Evolutionary conservation across 2,329 filamentous ascomycete genomes (phyloP).

Genomic region (Colletotrichum falcatum): DNA sequence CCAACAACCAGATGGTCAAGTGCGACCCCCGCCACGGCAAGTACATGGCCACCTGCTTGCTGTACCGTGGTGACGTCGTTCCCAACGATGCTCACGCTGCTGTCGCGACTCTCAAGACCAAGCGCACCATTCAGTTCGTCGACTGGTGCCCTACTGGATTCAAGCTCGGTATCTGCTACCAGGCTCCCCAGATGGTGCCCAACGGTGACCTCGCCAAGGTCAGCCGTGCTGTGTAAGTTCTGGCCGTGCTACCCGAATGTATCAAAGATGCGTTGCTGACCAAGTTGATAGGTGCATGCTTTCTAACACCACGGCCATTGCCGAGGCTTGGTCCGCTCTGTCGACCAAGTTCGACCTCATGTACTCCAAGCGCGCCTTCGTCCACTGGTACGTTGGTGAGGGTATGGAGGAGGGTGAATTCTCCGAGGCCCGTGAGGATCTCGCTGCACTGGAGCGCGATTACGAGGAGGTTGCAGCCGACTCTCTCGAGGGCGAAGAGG

Average conservation of each 20-base stretch:
- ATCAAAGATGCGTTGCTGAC: slow-evolving; percentile 4
- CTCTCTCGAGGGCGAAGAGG: slow-evolving; percentile 88
- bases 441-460: slow-evolving; percentile 96
- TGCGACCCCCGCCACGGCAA: slow-evolving; percentile 98
- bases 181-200: slow-evolving; percentile 94
- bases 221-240: slow-evolving; percentile 93
- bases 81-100: slow-evolving; percentile 94
- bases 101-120: slow-evolving; percentile 97
- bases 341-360: slow-evolving; percentile 99
- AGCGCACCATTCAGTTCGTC: slow-evolving; percentile 98
- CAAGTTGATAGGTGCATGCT: slow-evolving; percentile 83
- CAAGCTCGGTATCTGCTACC: slow-evolving; percentile 99
- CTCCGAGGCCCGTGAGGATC: slow-evolving; percentile 97
- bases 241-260: background rate
- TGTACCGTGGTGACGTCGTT: slow-evolving; percentile 98
- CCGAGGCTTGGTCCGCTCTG: slow-evolving; percentile 96
- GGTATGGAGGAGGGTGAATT: slow-evolving; percentile 99
- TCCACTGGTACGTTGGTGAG: slow-evolving; percentile 99
- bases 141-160: slow-evolving; percentile 99
- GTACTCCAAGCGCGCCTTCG: slow-evolving; percentile 99
- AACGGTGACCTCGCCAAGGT: slow-evolving; percentile 98
- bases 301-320: slow-evolving; percentile 98
- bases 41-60: slow-evolving; percentile 98
- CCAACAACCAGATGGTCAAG: slow-evolving; percentile 99
- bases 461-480: slow-evolving; percentile 99